Conservation (phyloP, 345 rosid genomes). For the Tarenaya hassleriana region DNA sequence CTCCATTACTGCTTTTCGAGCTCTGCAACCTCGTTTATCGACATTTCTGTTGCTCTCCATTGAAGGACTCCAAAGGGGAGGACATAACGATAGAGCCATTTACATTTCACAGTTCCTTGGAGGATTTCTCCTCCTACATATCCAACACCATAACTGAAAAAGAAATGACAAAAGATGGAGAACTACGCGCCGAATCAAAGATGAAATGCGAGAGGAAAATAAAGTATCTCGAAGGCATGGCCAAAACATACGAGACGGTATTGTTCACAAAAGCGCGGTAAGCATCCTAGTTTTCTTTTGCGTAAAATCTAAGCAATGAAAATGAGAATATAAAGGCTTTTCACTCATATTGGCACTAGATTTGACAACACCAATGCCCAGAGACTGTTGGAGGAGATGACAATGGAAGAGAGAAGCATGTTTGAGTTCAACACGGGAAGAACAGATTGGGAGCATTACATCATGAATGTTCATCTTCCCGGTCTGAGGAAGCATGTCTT, state of each 20-base stretch:
- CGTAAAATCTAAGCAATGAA: not conserved
- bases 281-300: no score
- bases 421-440: conserved; percentile 25
- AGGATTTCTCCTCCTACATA: conserved; percentile 17
- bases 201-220: not conserved
- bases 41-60: conserved; percentile 14
- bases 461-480: conserved; percentile 34
- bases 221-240: not conserved
- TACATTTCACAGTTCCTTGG: conserved; percentile 14
- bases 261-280: not conserved
- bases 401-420: conserved; percentile 28
- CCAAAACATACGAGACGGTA: not conserved
- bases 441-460: conserved; percentile 37
- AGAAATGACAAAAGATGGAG: no score
- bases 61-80: not conserved
- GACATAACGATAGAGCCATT: not conserved
- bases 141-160: not conserved
- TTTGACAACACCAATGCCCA: conserved; percentile 28
- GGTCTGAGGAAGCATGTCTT: conserved; percentile 13
- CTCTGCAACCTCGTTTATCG: not conserved
- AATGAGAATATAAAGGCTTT: not conserved
- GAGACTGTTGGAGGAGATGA: conserved; percentile 25
- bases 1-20: conserved; percentile 15
- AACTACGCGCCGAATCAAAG: no score
- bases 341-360: conserved; percentile 16